Evolutionary conservation across 2,329 filamentous ascomycete species (phyloP).

Genomic region (Graphilbum sp.): DNA sequence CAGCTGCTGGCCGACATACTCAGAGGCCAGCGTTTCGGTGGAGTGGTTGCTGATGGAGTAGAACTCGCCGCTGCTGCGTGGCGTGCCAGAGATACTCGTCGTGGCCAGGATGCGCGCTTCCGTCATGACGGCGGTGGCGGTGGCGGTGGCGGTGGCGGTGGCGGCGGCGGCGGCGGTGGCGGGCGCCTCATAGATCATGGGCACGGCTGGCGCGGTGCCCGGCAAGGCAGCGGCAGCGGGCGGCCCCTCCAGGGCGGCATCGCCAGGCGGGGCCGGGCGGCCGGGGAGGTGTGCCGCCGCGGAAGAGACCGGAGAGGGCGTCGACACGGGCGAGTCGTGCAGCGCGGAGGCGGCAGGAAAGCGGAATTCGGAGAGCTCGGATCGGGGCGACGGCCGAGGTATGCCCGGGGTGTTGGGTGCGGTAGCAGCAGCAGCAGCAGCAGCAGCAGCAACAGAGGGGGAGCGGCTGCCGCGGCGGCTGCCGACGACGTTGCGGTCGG

Average conservation of each 20-base stretch:
- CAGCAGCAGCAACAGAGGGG: too few relatives aligned
- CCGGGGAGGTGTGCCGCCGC: too few relatives aligned
- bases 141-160: too few relatives aligned
- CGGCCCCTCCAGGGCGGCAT: too few relatives aligned
- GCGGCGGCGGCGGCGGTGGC: too few relatives aligned
- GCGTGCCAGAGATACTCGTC: slow-evolving; percentile 62
- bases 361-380: slow-evolving; percentile 36
- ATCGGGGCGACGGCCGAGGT: slow-evolving; percentile 21
- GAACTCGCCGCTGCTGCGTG: slow-evolving; percentile 84
- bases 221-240: too few relatives aligned
- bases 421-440: slow-evolving; percentile 23
- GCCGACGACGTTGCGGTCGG: slow-evolving; percentile 13
- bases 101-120: slow-evolving; percentile 59
- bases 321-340: not conserved
- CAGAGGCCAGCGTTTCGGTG: slow-evolving; percentile 79
- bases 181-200: slow-evolving; percentile 31
- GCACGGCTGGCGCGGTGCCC: slow-evolving; percentile 13
- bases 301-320: too few relatives aligned
- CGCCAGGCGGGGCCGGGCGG: too few relatives aligned
- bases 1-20: slow-evolving; percentile 50
- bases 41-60: slow-evolving; percentile 93
- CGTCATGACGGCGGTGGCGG: too few relatives aligned
- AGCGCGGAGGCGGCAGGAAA: slow-evolving; percentile 27
- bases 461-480: too few relatives aligned
- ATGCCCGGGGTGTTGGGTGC: slow-evolving; percentile 26